Percentiles rank a stretch among this genome's conserved stretches.
These are phyloP conservation scores for Inga leiocalycina DNA, from an alignment of 306 rosid genomes.

Conservation along the genomic window DNA sequence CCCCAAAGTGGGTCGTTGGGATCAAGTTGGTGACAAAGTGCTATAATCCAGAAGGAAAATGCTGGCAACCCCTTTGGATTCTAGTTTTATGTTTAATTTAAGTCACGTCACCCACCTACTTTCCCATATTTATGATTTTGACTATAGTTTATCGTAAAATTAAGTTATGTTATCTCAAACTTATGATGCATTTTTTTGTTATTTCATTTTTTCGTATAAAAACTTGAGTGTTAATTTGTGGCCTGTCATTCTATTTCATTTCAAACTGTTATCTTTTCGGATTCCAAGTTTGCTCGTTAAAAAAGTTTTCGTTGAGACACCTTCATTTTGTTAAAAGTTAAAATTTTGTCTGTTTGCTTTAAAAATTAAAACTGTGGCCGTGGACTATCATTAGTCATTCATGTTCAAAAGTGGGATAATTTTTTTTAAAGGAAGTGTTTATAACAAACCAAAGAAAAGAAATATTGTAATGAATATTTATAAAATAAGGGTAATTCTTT, in stretches of 20 bases:
- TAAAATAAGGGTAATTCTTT: too few relatives aligned
- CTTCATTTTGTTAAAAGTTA: too few relatives aligned
- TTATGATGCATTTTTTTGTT: neutral
- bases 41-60: neutral
- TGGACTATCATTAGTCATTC: neutral
- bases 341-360: neutral
- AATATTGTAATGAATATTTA: too few relatives aligned
- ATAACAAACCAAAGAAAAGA: neutral
- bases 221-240: neutral
- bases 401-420: neutral
- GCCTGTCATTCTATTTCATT: neutral
- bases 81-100: neutral
- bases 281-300: neutral
- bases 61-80: neutral
- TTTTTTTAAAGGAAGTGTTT: too few relatives aligned
- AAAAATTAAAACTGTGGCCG: neutral
- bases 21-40: neutral
- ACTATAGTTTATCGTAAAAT: neutral
- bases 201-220: too few relatives aligned
- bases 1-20: neutral
- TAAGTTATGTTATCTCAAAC: neutral
- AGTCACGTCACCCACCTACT: neutral
- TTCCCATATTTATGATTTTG: neutral
- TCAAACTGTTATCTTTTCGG: too few relatives aligned
- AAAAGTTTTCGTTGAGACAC: neutral